Evolutionary conservation across 305 asterid genomes (phyloP).

Genomic region (Fraxinus dipetala): DNA sequence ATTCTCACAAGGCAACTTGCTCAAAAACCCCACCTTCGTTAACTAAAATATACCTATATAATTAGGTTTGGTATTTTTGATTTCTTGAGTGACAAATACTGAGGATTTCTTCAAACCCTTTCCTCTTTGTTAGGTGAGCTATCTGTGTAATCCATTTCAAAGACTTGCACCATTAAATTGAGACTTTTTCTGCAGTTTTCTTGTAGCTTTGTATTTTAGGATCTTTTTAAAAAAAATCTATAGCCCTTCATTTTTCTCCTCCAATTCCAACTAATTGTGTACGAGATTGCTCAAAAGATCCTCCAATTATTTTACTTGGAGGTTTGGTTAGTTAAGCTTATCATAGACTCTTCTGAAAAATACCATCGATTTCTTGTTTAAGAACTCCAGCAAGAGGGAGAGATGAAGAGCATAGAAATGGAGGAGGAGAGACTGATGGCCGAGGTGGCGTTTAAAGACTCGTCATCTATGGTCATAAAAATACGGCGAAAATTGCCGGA

Average conservation of each 20-base stretch:
- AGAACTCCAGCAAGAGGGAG: not conserved
- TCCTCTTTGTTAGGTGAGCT: conserved; percentile 46
- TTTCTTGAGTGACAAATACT: not conserved
- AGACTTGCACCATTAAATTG: conserved; percentile 12
- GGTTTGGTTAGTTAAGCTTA: conserved; percentile 14
- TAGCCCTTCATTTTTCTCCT: not conserved
- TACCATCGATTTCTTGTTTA: not conserved
- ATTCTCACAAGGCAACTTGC: conserved; percentile 38
- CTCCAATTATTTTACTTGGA: not conserved
- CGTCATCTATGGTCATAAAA: conserved; percentile 62
- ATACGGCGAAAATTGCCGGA: conserved; percentile 40
- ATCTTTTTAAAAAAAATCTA: not conserved
- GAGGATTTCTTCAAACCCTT: not conserved
- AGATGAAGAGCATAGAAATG: conserved; percentile 48
- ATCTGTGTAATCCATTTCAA: conserved; percentile 26
- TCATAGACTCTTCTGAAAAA: conserved; percentile 5
- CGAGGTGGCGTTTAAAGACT: conserved; percentile 63
- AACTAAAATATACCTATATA: conserved; percentile 27
- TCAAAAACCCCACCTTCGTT: conserved; percentile 25
- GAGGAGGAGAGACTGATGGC: conserved; percentile 63
- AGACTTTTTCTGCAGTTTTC: not conserved
- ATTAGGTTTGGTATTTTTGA: conserved; percentile 25
- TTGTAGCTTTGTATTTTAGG: not conserved
- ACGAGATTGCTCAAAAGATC: not conserved
- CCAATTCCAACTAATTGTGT: conserved; percentile 18